Evolutionary conservation across 805 yeast species (phyloP), one percentile per base, ranked within the genome.

Genomic region (Yarrowia hollandica): DNA sequence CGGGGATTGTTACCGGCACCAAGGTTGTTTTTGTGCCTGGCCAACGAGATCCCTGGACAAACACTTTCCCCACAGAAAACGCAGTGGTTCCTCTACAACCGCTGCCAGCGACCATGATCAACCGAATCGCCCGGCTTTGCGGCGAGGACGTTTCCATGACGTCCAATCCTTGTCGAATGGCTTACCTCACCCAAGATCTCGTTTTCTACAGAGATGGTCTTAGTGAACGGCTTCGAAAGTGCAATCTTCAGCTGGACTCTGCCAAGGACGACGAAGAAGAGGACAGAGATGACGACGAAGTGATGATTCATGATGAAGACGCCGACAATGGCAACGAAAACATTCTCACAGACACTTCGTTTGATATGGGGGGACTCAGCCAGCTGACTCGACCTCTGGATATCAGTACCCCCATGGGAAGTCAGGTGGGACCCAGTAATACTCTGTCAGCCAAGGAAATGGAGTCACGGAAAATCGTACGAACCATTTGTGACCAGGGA

Each of bases 401-500:
- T 22, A 21, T 44, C 28, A 44, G 54, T n/a, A 44, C 54, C 5
- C 54, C 54, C 10, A 9, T 30, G 37, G 19, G 26, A 12, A 44
- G 54, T 9, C 54, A 44, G n/a, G 37, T 31, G 7, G 54, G 54
- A 2, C 65, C 35, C 5, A 16, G 25, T 7, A 54, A 48, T 31
- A 25, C 42, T 10, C 59, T 65, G 3, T 59, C 64, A 14, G 66
- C 67, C 30, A 69, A 69, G 48, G 57, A 69, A 10, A 65, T 68
- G 1, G 73, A 72, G 62, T 71, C 74, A 3, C 64, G 74, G n/a
- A 65, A 85, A 66, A 71, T 90, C 2, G 88, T 86, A 15, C 85
- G 87, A 63, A 90, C 97, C 0, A 62, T 94, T 0, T 71, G 94
- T 11, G 96, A 89, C 67, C 99, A 94, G 72, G 94, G 94, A 0